Conservation (phyloP, 495 filamentous ascomycete genomes). For the Pyrenopolyporus hunteri region DNA sequence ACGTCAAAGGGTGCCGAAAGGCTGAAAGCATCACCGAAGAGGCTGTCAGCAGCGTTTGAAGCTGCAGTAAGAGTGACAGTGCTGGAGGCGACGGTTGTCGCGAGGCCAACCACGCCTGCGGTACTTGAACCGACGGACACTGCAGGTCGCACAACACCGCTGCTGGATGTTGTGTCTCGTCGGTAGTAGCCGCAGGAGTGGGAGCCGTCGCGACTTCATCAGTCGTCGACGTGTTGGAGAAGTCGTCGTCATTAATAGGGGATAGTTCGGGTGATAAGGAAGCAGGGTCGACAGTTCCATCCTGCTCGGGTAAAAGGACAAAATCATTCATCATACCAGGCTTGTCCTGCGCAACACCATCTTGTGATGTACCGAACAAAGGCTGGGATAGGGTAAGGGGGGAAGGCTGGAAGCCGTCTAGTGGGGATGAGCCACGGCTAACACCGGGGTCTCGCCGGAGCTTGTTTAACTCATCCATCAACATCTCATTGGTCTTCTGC, state of each 20-base stretch:
- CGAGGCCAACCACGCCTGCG: slow-evolving; percentile 63
- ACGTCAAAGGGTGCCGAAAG: slow-evolving; percentile 57
- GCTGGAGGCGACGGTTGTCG: slow-evolving; percentile 61
- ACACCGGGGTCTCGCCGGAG: slow-evolving; percentile 62
- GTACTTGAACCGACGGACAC: slow-evolving; percentile 84
- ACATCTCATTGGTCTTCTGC: slow-evolving; percentile 67
- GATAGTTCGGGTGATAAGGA: slow-evolving; percentile 59
- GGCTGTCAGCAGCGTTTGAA: slow-evolving; percentile 70
- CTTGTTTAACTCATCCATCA: slow-evolving; percentile 69
- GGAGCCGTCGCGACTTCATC: slow-evolving; percentile 36
- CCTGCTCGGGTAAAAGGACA: slow-evolving; percentile 43
- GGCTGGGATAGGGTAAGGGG: slow-evolving; percentile 59
- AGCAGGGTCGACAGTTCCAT: slow-evolving; percentile 60
- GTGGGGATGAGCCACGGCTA: slow-evolving; percentile 49
- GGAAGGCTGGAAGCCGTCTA: slow-evolving; percentile 47
- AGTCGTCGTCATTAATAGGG: slow-evolving; percentile 50
- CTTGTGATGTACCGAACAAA: slow-evolving; percentile 54
- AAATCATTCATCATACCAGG: slow-evolving; percentile 47
- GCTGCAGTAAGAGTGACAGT: slow-evolving; percentile 60
- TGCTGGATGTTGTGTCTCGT: slow-evolving; percentile 99
- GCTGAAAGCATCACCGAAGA: slow-evolving; percentile 73
- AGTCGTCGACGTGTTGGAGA: slow-evolving; percentile 26
- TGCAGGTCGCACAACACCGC: slow-evolving; percentile 99
- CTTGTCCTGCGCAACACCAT: slow-evolving; percentile 38
- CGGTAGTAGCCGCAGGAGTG: slow-evolving; percentile 65